phyloP scores from a whole-genome alignment of 2,329 filamentous ascomycete genomes.

The Acrodontium crateriforme region DNA sequence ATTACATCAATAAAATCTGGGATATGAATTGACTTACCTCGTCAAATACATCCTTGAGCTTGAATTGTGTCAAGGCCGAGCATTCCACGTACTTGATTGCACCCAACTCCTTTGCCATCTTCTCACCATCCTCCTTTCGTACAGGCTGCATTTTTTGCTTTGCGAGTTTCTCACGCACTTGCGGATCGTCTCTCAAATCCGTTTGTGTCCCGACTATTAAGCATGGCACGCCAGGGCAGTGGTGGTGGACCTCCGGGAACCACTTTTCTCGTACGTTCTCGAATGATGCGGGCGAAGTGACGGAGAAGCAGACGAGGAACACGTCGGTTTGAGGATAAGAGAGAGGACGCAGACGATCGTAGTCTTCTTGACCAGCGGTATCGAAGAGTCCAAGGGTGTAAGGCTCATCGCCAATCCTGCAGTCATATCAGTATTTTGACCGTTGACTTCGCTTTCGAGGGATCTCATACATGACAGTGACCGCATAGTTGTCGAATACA shows the following conservation, averaged over 20 bases:
- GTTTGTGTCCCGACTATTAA: conserved; percentile 96
- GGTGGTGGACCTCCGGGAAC: conserved; percentile 97
- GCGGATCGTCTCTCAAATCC: conserved; percentile 79
- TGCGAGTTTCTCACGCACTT: conserved; percentile 76
- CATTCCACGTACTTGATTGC: conserved; percentile 99
- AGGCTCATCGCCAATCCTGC: conserved; percentile 97
- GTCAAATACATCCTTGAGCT: conserved; percentile 97
- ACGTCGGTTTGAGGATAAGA: conserved; percentile 98
- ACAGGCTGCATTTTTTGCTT: conserved; percentile 97
- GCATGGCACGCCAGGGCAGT: conserved; percentile 95
- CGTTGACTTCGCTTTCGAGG: too few relatives aligned
- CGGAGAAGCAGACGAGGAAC: conserved; percentile 97
- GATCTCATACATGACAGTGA: conserved; percentile 68
- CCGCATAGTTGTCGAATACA: conserved; percentile 98
- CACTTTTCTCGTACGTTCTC: conserved; percentile 99
- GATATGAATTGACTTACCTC: conserved; percentile 51
- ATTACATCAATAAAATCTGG: conserved; percentile 1
- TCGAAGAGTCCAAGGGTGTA: conserved; percentile 96
- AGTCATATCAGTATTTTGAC: too few relatives aligned
- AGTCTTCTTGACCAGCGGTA: conserved; percentile 98
- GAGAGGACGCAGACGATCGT: conserved; percentile 87
- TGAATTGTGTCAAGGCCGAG: conserved; percentile 94
- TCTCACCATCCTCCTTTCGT: conserved; percentile 80
- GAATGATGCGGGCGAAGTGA: conserved; percentile 93
- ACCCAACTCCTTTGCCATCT: conserved; percentile 93